These are phyloP conservation scores for Trypanosoma mega DNA, from an alignment of 208 protist genomes.

Conservation along the genomic window DNA sequence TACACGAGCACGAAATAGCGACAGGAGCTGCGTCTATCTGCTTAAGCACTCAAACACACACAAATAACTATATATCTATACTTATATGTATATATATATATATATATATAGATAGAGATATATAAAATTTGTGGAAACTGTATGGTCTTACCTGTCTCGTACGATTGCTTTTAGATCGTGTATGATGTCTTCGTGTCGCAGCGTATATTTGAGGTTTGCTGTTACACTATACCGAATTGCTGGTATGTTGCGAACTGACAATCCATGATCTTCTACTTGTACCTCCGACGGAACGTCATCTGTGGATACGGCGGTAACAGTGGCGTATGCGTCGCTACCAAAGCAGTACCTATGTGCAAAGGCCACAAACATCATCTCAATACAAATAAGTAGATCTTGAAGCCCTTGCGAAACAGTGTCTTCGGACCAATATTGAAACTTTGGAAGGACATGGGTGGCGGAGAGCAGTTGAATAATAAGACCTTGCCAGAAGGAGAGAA, in stretches of 20 bases:
- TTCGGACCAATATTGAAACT: conserved; percentile 72
- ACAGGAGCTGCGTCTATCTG: no score
- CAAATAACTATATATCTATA: no score
- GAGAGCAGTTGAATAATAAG: conserved; percentile 81
- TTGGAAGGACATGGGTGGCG: conserved; percentile 62
- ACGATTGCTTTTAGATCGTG: conserved; percentile 75
- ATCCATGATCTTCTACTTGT: conserved; percentile 13
- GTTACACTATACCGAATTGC: conserved; percentile 72
- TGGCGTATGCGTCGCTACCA: conserved; percentile 74
- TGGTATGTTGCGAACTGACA: conserved; percentile 41
- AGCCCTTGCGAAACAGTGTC: conserved; percentile 67
- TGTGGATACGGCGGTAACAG: conserved; percentile 2
- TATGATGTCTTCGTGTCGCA: conserved; percentile 83
- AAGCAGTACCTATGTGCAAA: conserved; percentile 92
- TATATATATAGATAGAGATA: no score
- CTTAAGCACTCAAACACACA: no score
- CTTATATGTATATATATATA: no score
- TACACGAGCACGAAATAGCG: no score
- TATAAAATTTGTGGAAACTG: no score
- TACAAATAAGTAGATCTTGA: conserved; percentile 88
- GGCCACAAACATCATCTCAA: conserved; percentile 92
- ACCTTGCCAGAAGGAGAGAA: conserved; percentile 93
- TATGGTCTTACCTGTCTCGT: conserved; percentile 46
- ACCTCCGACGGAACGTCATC: background rate
- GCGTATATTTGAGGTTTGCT: conserved; percentile 83